A percentile compares a stretch with the other conserved stretches of the same genome.
Evolutionary conservation across 2,329 filamentous ascomycete genomes (phyloP).

Genomic region (Beauveria sp.): DNA sequence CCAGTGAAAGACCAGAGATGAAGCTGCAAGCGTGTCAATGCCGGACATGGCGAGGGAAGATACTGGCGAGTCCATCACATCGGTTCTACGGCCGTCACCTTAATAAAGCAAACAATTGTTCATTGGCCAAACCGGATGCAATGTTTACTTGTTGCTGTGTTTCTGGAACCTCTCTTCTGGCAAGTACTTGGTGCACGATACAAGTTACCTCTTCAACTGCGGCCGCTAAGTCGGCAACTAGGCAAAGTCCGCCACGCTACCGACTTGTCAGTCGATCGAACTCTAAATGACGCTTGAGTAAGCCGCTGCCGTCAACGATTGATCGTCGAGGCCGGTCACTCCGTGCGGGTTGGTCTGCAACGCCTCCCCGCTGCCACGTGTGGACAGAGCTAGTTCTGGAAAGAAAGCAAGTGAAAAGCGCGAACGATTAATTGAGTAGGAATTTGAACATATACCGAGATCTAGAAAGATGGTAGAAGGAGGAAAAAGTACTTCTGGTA

Average conservation of each 20-base stretch:
- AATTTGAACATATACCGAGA: not conserved
- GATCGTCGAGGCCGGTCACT: not conserved
- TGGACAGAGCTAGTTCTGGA: not conserved
- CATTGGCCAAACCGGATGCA: no score
- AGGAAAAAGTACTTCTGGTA: not conserved
- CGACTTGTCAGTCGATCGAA: not conserved
- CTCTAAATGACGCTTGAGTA: not conserved
- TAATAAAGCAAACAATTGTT: no score
- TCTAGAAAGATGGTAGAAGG: not conserved
- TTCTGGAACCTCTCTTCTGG: no score
- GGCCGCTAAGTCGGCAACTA: not conserved
- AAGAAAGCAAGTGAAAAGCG: not conserved
- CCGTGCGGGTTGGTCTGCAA: not conserved
- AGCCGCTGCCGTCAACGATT: not conserved
- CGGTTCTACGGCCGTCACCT: no score
- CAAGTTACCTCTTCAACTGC: not conserved
- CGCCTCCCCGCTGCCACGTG: not conserved
- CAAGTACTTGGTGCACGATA: not conserved
- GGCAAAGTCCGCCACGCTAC: not conserved
- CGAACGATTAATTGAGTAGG: not conserved
- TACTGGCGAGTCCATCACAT: not conserved
- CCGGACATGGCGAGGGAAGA: not conserved
- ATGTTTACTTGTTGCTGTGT: not conserved
- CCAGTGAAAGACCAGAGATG: not conserved
- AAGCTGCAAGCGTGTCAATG: not conserved